Evolutionary conservation across 1,284 basidiomycete species (phyloP).

Genomic region (Trichosporon asahii): DNA sequence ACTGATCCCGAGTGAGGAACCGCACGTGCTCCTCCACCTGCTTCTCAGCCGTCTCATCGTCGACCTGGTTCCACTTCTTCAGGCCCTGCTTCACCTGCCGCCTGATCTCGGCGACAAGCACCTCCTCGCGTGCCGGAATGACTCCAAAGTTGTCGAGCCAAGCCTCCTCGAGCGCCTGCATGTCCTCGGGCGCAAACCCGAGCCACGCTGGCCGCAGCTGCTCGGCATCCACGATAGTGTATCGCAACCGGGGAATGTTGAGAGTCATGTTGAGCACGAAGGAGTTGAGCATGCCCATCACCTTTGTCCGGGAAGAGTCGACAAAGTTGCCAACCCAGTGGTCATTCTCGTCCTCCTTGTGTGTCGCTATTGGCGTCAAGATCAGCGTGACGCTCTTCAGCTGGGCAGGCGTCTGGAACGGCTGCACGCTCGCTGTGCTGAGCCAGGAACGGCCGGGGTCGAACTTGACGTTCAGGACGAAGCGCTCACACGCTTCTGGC

Average conservation of each 20-base stretch:
- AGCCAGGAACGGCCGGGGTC: constrained; percentile 23
- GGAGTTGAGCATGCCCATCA: constrained; percentile 19
- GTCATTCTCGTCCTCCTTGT: constrained; percentile 20
- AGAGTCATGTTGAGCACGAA: constrained; percentile 16
- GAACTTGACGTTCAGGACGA: constrained; percentile 20
- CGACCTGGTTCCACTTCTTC: constrained; percentile 7
- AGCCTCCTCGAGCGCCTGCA: constrained; percentile 2
- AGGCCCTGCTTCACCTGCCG: not conserved
- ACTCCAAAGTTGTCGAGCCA: not conserved
- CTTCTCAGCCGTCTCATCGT: constrained; percentile 1
- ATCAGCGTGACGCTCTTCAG: constrained; percentile 11
- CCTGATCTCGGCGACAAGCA: not conserved
- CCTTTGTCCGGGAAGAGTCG: not conserved
- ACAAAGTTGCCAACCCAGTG: constrained; percentile 15
- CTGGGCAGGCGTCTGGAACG: not conserved
- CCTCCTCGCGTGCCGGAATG: not conserved
- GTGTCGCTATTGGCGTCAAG: constrained; percentile 21
- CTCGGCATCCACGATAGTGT: constrained; percentile 20
- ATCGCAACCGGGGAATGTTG: constrained; percentile 6
- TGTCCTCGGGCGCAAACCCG: not conserved
- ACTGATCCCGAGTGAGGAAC: not conserved
- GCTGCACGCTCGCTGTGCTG: constrained; percentile 13
- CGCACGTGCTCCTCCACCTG: not conserved
- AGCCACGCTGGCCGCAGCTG: constrained; percentile 20
- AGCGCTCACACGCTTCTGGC: constrained; percentile 11